Evolutionary conservation across 1,284 basidiomycete genomes (phyloP), one percentile per base, ranked within the genome.

Genomic region (Takashimella koratensis): DNA sequence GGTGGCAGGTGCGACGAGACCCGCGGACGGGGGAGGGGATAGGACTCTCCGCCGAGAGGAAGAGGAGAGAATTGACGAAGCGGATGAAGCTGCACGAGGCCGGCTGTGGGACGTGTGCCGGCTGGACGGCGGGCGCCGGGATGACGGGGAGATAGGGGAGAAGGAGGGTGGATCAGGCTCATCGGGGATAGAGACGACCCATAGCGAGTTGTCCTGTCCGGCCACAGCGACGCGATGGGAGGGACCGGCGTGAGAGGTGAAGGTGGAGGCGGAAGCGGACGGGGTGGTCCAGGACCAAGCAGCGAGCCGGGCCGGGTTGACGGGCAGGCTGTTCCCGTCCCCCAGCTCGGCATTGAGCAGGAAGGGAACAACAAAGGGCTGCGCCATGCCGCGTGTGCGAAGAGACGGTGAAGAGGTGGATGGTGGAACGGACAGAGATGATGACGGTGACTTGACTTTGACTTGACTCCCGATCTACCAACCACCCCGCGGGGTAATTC

Each of bases 141-240:
- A 40, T 19, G 25, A 16, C 48, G 40, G 16, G 45, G 36, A 24
- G 49, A 22, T 36, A 44, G 44, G 23, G 25, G 24, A 26, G 47
- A 43, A 27, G 48, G 52, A 19, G 50, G 58, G 25, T 26, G 51
- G 39, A 44, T 21, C 43, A 52, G 22, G 27, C 47, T 36, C 42
- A n/a, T 43, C 42, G 21, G 6, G 10, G 24, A 25, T 45, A 19
- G 44, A 13, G 8, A 56, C 36, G 47, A 74, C 58, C 69, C 69
- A 75, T n/a, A 75, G 51, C 0, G 64, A 65, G 49, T 72, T 72
- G 54, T 71, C 65, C 3, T 52, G 39, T 21, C 52, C 58, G 2
- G 66, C 66, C 10, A 73, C 44, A 5, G 71, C 73, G 30, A 64
- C 57, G 12, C 63, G 57, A 21, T 56, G 55, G 5, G 63, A 60